Base-by-base conservation (phyloP, 2,329 filamentous ascomycete species). In the Sarocladium oryzae region DNA sequence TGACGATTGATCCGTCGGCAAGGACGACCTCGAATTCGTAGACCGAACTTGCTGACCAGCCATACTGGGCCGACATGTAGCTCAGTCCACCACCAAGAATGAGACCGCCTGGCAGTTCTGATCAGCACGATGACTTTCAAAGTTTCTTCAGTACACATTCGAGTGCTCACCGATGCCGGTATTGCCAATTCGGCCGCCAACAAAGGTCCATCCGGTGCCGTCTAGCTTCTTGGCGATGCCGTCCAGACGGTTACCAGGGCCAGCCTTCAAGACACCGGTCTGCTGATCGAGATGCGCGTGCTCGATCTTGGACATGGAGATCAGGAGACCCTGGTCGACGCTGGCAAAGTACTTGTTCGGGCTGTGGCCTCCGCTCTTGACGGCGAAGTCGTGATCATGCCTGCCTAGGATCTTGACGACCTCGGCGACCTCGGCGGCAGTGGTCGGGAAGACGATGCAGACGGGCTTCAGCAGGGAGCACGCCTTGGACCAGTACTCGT, bases 331-430 rank as follows among this genome's bases (percentile, higher is more conserved):
- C 2, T 64, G 70, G 13, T 71, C 61, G 43, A 76, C 73, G 56
- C 72, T 82, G 2, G 78, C 71, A 35, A 73, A 74, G 54, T 74
- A 73, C 16, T 74, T 68, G 57, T 80, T 79, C 3, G 77, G 74
- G 52, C 75, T 77, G 62, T 83, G 79, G 1, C 79, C 80, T 24
- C 79, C 79, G 7, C 75, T 75, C 56, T 78, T 77, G 56, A 79
- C 63, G 6, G 79, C 78, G 55, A 83, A 83, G 2, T 61, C 63
- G 51, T 74, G 75, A 33, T 70, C 66, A 37, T 70, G 70, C 30
- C 70, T 62, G 7, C 67, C 69, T 11, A 83, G 68, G 26, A 75
- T 66, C 23, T 68, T 69, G 43, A 84, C 68, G n/a, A 79, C 70
- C 9, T 69, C 67, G 0, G 77, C 69, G 33, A 83, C 76, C 57